A percentile compares a stretch with the other conserved stretches of the same genome.
phyloP scores from a whole-genome alignment of 2,329 filamentous ascomycete species.

The Exophiala sideris region DNA sequence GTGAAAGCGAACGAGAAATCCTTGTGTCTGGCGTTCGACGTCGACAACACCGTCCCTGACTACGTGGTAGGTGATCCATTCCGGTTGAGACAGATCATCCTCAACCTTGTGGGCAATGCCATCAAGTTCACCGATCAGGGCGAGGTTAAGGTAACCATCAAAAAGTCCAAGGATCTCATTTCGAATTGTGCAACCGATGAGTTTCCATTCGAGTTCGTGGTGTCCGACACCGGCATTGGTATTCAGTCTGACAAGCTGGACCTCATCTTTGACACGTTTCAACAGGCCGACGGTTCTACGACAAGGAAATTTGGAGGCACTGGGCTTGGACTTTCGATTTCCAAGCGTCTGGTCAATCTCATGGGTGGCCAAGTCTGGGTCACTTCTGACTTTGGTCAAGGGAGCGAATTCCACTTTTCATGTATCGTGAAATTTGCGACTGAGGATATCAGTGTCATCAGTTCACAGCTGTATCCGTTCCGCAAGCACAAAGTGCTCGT shows the following conservation, averaged over 20 bases:
- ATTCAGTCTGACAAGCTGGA: conserved; percentile 94
- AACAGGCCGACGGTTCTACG: conserved; percentile 95
- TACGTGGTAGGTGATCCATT: conserved; percentile 96
- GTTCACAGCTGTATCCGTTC: conserved; percentile 84
- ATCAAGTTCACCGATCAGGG: conserved; percentile 99
- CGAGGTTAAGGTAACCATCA: conserved; percentile 92
- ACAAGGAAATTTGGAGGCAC: conserved; percentile 95
- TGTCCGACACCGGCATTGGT: conserved; percentile 93
- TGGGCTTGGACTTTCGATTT: conserved; percentile 89
- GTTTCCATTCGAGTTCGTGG: conserved; percentile 92
- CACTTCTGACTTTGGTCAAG: conserved; percentile 83
- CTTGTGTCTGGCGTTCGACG: conserved; percentile 86
- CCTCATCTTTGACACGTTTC: conserved; percentile 97
- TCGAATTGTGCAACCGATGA: conserved; percentile 64
- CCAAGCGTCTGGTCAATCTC: conserved; percentile 86
- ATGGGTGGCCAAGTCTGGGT: conserved; percentile 98
- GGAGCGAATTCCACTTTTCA: conserved; percentile 95
- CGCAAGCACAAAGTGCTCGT: conserved; percentile 89
- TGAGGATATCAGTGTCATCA: conserved; percentile 72
- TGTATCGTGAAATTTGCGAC: conserved; percentile 83
- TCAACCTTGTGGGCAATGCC: conserved; percentile 95
- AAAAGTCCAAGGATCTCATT: conserved; percentile 56
- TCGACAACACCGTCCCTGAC: conserved; percentile 89
- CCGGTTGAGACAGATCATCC: conserved; percentile 90
- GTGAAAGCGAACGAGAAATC: conserved; percentile 96